A percentile compares a stretch with the other conserved stretches of the same genome.
These are phyloP conservation scores for Ogataea nonfermentans DNA, from an alignment of 805 yeast species.

Conservation along the genomic window DNA sequence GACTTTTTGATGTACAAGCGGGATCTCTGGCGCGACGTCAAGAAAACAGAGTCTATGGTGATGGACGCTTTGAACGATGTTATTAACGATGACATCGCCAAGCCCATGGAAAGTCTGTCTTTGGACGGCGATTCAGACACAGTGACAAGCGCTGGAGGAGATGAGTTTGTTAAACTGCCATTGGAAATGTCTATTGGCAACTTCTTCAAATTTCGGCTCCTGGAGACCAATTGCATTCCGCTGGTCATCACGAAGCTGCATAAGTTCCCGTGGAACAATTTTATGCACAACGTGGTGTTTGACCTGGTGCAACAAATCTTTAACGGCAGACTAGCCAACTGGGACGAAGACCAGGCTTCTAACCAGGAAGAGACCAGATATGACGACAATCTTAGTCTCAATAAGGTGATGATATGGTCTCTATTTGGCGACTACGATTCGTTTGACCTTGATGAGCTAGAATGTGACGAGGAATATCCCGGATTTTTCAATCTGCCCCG, in stretches of 20 bases:
- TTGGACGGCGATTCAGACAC: constrained; percentile 28
- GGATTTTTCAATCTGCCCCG: constrained; percentile 35
- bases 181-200: constrained; percentile 63
- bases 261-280: constrained; percentile 93
- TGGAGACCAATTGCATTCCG: constrained; percentile 65
- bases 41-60: constrained; percentile 39
- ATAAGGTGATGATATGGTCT: constrained; percentile 36
- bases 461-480: constrained; percentile 23
- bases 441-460: constrained; percentile 18
- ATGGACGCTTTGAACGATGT: constrained; percentile 35
- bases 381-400: constrained; percentile 34
- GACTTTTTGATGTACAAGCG: constrained; percentile 64
- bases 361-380: constrained; percentile 34
- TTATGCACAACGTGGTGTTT: constrained; percentile 94
- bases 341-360: constrained; percentile 37
- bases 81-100: constrained; percentile 26
- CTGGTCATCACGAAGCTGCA: constrained; percentile 67
- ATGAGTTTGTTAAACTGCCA: constrained; percentile 27
- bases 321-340: constrained; percentile 56
- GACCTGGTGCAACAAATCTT: constrained; percentile 92
- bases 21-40: constrained; percentile 62
- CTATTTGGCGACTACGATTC: constrained; percentile 32
- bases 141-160: constrained; percentile 7
- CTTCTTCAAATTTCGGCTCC: constrained; percentile 70
- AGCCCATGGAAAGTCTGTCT: constrained; percentile 29